Evolutionary conservation across 176 grass and related monocot species (phyloP), one percentile per base, ranked within the genome.

Genomic region (Hordeum marinum): DNA sequence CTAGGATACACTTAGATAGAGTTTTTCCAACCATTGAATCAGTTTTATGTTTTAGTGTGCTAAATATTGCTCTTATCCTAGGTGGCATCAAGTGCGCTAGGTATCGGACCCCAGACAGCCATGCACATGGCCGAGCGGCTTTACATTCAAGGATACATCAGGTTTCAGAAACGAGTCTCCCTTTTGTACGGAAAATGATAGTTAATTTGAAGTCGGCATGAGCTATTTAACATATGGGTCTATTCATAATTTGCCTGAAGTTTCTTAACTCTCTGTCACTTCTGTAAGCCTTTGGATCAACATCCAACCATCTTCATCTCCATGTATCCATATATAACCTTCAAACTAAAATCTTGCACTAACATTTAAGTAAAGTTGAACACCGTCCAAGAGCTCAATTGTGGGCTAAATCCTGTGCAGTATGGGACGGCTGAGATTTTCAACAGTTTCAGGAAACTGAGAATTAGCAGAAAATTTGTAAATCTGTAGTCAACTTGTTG

Each of bases 101-200:
- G 96, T 72, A 80, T 98, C 69, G 96, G 93, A 78, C 96, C 93
- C 66, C 96, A 95, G 46, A 92, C 83, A 83, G 81, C 96, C 31
- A 98, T 98, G 96, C 96, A 98, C 69, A 87, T 98, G 82, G 87
- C 96, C 2, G 95, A 98, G 91, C 72, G 93, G 29, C 85, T 95
- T 74, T 98, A 98, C 83, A 98, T 88, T 71, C 96, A 98, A 85
- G 96, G 96, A 80, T 98, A 89, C 88, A 95, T 98, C 85, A 98
- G 96, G 96, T 98, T 80, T 84, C 73, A 80, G 13, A 60, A 88
- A 71, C 61, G 13, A 7, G 82, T 58, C 40, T 64, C 57, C 57
- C 42, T 76, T 75, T 27, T 68, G 21, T 85, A 41, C 39, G 11
- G 42, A 37, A 43, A 78, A 88, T 55, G 17, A 45, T 77, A 35